These are phyloP conservation scores for Hypoxylon subgilvum DNA, from an alignment of 495 filamentous ascomycete genomes.

Conservation along the genomic window DNA sequence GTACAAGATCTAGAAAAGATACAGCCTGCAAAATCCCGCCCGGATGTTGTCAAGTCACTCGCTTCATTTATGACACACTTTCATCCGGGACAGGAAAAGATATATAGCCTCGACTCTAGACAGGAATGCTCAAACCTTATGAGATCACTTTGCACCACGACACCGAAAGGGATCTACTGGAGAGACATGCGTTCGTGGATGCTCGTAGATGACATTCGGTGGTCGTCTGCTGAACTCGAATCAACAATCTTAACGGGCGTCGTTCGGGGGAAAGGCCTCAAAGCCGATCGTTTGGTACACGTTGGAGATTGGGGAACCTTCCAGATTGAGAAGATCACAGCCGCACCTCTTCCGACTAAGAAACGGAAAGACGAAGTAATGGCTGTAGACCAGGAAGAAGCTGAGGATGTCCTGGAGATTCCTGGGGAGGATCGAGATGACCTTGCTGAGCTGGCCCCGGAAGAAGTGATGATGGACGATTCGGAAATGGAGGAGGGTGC, in stretches of 20 bases:
- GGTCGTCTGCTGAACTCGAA: conserved; percentile 60
- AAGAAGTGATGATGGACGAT: conserved; percentile 79
- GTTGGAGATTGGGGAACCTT: conserved; percentile 95
- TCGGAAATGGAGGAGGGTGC: conserved; percentile 55
- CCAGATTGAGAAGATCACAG: conserved; percentile 86
- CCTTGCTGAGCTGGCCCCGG: conserved; percentile 76
- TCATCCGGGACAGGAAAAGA: conserved; percentile 85
- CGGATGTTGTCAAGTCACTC: conserved; percentile 76
- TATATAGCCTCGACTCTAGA: conserved; percentile 80
- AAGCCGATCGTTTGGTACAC: conserved; percentile 86
- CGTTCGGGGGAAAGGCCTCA: conserved; percentile 83
- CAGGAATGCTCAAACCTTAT: conserved; percentile 90
- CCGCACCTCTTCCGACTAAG: conserved; percentile 63
- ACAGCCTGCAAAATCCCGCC: conserved; percentile 75
- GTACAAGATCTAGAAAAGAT: conserved; percentile 80
- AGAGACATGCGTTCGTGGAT: conserved; percentile 94
- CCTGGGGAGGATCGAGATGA: conserved; percentile 82
- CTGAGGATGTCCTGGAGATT: conserved; percentile 63
- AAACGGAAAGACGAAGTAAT: conserved; percentile 71
- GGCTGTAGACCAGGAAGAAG: conserved; percentile 64
- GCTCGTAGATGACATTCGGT: conserved; percentile 81
- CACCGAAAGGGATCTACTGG: conserved; percentile 91
- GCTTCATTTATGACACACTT: conserved; percentile 92
- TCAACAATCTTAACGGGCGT: conserved; percentile 82
- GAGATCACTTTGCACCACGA: conserved; percentile 84